These are phyloP conservation scores for Leptographium lundbergii DNA, from an alignment of 2,329 filamentous ascomycete genomes.

Conservation along the genomic window DNA sequence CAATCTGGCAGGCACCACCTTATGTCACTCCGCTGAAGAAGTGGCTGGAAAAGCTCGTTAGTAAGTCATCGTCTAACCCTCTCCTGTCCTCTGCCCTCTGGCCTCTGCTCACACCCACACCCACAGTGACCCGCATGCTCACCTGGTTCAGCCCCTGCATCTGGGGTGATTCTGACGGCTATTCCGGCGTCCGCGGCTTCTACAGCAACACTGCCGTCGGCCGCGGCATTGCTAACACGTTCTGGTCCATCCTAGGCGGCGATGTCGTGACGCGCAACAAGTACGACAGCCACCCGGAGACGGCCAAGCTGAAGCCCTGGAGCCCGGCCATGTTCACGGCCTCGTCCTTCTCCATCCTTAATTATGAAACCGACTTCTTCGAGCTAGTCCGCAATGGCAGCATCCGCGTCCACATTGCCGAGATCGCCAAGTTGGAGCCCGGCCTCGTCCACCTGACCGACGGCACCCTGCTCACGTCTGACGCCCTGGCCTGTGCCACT, in stretches of 20 bases:
- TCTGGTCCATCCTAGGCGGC: slow-evolving; percentile 43
- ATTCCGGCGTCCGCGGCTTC: slow-evolving; percentile 37
- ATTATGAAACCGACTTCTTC: slow-evolving; percentile 45
- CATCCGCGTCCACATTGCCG: slow-evolving; percentile 38
- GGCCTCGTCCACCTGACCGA: slow-evolving; percentile 37
- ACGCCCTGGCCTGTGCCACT: slow-evolving; percentile 42
- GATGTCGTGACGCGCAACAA: slow-evolving; percentile 42
- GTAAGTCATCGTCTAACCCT: slow-evolving; percentile 17
- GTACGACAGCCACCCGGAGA: slow-evolving; percentile 40
- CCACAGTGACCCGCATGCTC: slow-evolving; percentile 46
- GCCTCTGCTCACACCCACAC: neutral
- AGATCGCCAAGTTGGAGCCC: slow-evolving; percentile 32
- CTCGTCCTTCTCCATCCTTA: slow-evolving; percentile 44
- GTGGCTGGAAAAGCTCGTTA: slow-evolving; percentile 55
- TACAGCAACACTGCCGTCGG: slow-evolving; percentile 46
- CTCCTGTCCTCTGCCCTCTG: neutral
- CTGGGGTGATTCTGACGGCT: slow-evolving; percentile 54
- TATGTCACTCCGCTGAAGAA: slow-evolving; percentile 56
- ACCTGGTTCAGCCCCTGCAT: slow-evolving; percentile 66
- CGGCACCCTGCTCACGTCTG: slow-evolving; percentile 31
- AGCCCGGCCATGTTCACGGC: slow-evolving; percentile 37
- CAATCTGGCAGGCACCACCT: slow-evolving; percentile 43
- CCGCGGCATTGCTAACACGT: slow-evolving; percentile 38
- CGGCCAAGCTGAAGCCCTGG: slow-evolving; percentile 41
- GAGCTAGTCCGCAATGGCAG: slow-evolving; percentile 39